A percentile compares a stretch with the other conserved stretches of the same genome.
Conservation (phyloP, 129 eudicot species). For the Glebionis coronaria region DNA sequence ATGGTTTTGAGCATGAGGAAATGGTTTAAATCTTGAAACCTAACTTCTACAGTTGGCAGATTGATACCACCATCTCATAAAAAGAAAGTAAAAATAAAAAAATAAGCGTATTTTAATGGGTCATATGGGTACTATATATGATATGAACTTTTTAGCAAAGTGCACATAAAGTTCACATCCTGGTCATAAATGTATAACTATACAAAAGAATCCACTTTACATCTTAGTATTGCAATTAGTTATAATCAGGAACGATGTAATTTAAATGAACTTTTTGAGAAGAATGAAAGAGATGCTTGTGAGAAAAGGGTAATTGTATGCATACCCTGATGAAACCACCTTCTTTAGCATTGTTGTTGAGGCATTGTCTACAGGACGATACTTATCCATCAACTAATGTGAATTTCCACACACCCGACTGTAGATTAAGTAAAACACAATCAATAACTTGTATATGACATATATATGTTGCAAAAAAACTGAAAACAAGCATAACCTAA, state of each 20-base stretch:
- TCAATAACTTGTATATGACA: not conserved
- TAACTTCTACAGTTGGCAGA: conserved; percentile 63
- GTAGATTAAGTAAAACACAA: conserved; percentile 17
- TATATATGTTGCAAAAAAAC: not conserved
- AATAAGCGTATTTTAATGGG: not conserved
- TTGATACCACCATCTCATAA: conserved; percentile 54
- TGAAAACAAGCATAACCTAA: not conserved
- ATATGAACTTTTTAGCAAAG: too few relatives aligned
- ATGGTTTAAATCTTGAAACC: conserved; percentile 45
- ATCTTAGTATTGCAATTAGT: not conserved
- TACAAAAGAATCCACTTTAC: not conserved
- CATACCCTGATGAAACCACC: conserved; percentile 85
- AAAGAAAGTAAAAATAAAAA: not conserved
- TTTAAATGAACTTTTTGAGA: not conserved
- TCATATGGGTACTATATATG: too few relatives aligned
- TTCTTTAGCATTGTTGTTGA: conserved; percentile 87
- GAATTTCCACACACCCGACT: conserved; percentile 93
- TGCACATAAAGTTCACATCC: too few relatives aligned
- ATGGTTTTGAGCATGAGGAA: too few relatives aligned
- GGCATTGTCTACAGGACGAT: conserved; percentile 89
- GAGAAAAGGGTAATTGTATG: too few relatives aligned
- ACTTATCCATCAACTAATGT: conserved; percentile 67
- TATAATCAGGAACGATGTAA: not conserved
- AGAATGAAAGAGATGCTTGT: not conserved
- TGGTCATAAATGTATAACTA: not conserved